Percentiles rank a stretch among this genome's conserved stretches.
These are phyloP conservation scores for Fusarium sp. DNA, from an alignment of 2,329 filamentous ascomycete species.

Conservation along the genomic window DNA sequence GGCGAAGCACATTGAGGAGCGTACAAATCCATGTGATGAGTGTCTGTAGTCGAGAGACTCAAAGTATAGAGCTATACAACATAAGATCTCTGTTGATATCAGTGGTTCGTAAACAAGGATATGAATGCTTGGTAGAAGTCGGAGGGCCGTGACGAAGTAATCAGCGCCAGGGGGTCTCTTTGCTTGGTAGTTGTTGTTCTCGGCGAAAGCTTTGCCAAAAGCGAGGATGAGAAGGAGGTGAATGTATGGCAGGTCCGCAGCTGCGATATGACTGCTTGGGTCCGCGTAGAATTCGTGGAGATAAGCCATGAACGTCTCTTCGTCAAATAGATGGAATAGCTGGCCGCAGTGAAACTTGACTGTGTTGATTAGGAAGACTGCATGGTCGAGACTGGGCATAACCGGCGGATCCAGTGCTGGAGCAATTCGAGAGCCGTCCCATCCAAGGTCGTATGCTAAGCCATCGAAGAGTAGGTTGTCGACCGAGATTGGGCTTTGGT, in stretches of 20 bases:
- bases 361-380: constrained; percentile 63
- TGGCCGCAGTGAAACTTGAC: constrained; percentile 67
- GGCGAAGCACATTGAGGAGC: fast-evolving
- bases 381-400: constrained; percentile 61
- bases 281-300: constrained; percentile 45
- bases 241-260: constrained; percentile 57
- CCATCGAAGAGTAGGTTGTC: constrained; percentile 61
- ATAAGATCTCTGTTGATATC: constrained; percentile 59
- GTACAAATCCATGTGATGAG: constrained; percentile 57
- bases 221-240: constrained; percentile 64
- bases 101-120: constrained; percentile 55
- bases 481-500: constrained; percentile 54
- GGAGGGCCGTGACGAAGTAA: constrained; percentile 56
- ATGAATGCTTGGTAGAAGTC: constrained; percentile 54
- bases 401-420: constrained; percentile 30
- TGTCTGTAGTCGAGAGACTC: constrained; percentile 61
- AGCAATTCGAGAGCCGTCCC: constrained; percentile 54
- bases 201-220: constrained; percentile 64
- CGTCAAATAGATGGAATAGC: constrained; percentile 64
- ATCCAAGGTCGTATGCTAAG: constrained; percentile 60
- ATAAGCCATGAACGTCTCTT: constrained; percentile 57
- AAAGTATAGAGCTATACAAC: constrained; percentile 62
- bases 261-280: constrained; percentile 17
- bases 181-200: constrained; percentile 47
- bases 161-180: constrained; percentile 57